Percentiles rank a stretch among this genome's conserved stretches.
Conservation (phyloP, 768 basidiomycete species). For the Exsudoporus frostii region DNA sequence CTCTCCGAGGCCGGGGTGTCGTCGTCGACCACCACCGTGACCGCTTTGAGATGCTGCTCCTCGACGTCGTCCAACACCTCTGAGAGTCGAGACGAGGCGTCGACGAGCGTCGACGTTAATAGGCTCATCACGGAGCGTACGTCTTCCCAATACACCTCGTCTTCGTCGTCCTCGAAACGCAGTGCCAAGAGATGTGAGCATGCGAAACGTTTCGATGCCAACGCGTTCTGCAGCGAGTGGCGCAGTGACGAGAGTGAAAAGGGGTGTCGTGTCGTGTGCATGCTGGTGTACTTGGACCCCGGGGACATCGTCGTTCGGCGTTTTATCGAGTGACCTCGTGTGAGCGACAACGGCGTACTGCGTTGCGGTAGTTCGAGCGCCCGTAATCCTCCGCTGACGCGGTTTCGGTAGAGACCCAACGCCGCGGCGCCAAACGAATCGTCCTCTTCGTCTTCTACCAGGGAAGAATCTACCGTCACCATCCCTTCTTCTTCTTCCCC, state of each 20-base stretch:
- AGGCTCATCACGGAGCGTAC: constrained; percentile 72
- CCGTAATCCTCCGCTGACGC: constrained; percentile 48
- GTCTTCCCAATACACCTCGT: constrained; percentile 82
- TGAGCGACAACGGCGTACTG: constrained; percentile 11
- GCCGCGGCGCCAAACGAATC: constrained; percentile 60
- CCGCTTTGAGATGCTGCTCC: constrained; percentile 40
- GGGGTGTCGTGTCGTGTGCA: constrained; percentile 60
- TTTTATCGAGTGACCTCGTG: constrained; percentile 11
- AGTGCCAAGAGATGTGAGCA: constrained; percentile 78
- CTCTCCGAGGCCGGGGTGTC: constrained; percentile 39
- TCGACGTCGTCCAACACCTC: constrained; percentile 65
- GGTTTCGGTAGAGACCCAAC: constrained; percentile 55
- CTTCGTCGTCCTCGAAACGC: constrained; percentile 70
- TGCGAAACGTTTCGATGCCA: constrained; percentile 72
- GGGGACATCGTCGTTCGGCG: constrained; percentile 35
- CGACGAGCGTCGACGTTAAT: constrained; percentile 62
- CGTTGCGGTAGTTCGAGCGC: constrained; percentile 39
- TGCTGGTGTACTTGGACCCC: constrained; percentile 60
- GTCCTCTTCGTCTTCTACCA: constrained; percentile 23
- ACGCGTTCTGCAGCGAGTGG: constrained; percentile 58
- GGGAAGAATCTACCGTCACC: constrained; percentile 20
- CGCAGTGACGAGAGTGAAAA: constrained; percentile 63
- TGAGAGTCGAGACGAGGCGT: constrained; percentile 57
- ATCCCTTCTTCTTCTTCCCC: constrained; percentile 39
- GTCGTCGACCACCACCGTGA: no score